Conservation (phyloP, 805 yeast species). For the Barnettozyma salicaria region DNA sequence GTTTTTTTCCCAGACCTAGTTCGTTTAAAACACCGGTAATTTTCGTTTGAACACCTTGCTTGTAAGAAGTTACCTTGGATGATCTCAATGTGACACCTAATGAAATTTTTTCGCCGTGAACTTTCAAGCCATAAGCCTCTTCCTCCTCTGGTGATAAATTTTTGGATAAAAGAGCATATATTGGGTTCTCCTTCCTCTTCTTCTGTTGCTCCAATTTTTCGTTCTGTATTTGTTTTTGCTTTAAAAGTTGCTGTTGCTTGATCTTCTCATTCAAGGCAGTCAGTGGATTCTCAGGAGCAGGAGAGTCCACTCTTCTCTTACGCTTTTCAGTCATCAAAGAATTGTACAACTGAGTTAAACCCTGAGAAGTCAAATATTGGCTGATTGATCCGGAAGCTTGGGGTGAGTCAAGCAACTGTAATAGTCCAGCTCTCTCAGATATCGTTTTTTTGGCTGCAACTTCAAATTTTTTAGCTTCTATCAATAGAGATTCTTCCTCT, state of each 20-base stretch:
- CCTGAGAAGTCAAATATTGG: slow-evolving; percentile 79
- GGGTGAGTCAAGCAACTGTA: slow-evolving; percentile 82
- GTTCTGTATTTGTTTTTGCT: slow-evolving; percentile 22
- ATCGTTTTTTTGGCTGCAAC: slow-evolving; percentile 86
- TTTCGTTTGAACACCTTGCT: slow-evolving; percentile 67
- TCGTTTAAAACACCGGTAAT: slow-evolving; percentile 64
- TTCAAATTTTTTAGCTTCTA: slow-evolving; percentile 90
- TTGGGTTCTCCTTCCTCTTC: slow-evolving; percentile 27
- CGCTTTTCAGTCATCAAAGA: slow-evolving; percentile 66
- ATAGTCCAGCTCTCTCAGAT: slow-evolving; percentile 69
- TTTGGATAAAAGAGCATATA: slow-evolving; percentile 30
- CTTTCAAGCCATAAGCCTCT: slow-evolving; percentile 74
- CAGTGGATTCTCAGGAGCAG: slow-evolving; percentile 39
- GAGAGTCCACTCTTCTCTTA: slow-evolving; percentile 40
- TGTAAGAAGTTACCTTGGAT: slow-evolving; percentile 66
- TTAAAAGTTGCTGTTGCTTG: slow-evolving; percentile 25
- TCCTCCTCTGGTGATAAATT: slow-evolving; percentile 70
- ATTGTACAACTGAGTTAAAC: slow-evolving; percentile 79
- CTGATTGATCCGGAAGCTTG: slow-evolving; percentile 66
- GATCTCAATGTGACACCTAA: slow-evolving; percentile 79
- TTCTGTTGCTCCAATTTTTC: slow-evolving; percentile 22
- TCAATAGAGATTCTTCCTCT: slow-evolving; percentile 90
- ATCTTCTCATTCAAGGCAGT: slow-evolving; percentile 35
- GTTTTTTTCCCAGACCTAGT: slow-evolving; percentile 71
- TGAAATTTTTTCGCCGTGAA: slow-evolving; percentile 65